Evolutionary conservation across 2,329 filamentous ascomycete species (phyloP), one percentile per base, ranked within the genome.

Genomic region (Botryotinia calthae): DNA sequence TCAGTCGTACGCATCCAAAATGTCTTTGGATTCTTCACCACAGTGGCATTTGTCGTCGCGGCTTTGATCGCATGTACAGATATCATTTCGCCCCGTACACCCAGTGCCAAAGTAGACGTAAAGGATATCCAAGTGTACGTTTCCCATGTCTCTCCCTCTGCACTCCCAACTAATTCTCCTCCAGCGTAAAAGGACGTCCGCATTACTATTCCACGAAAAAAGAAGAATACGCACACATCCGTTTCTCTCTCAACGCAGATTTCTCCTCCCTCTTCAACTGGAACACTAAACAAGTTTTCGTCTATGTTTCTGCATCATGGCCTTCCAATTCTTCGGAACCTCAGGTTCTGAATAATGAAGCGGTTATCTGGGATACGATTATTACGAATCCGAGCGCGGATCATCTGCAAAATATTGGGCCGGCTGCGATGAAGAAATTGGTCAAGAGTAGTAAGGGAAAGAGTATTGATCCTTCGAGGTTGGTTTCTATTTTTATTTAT

Each of bases 261-360:
- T 88, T 99, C 74, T 92, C 90, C 74, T 91, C 91, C 61, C 93
- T 99, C 78, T 98, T 98, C 88, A 97, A 93, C 81, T 99, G 95
- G 96, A 99, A 99, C 87, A 99, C 97, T 31, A 99, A 99, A 83
- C 93, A 98, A 84, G 85, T 99, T 79, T 99, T 98, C 84, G 90
- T 98, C 82, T 99, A 97, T 85, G 90, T 99, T 73, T 95, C 94
- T 72, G 95, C 95, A 71, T 91, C 90, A 78, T 91, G 89, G 89
- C 85, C 86, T 61, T 78, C 82, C 42, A 77, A 78, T 54, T 79
- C 75, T 48, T 75, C 77, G 14, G 46, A 56, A 5, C 62, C 48
- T 22, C 22, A 42, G 9, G 66, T 46, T 62, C 84, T 75, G 16
- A 73, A 73, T 12, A 91, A 91, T 83, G 88, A 94, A 83, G 93